phyloP scores from a whole-genome alignment of 148 eudicot species.

The Selenicereus undatus region DNA sequence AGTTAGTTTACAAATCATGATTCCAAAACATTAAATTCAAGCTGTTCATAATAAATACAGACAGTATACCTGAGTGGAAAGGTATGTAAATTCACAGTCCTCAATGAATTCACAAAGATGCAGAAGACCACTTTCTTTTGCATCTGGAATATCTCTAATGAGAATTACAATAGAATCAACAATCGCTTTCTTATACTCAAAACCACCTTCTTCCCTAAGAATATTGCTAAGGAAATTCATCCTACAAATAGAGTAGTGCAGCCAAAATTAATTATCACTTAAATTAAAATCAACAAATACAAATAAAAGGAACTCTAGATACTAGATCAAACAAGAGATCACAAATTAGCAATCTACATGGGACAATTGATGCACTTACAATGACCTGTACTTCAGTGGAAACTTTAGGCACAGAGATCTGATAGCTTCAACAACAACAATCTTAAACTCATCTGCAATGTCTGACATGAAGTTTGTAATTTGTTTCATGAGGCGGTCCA shows the following conservation, averaged over 20 bases:
- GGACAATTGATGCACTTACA: slow-evolving; percentile 44
- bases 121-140: slow-evolving; percentile 93
- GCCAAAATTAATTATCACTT: not conserved
- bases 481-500: slow-evolving; percentile 97
- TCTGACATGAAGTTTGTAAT: slow-evolving; percentile 98
- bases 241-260: slow-evolving; percentile 36
- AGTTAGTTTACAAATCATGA: not conserved
- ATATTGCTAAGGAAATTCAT: slow-evolving; percentile 98
- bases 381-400: slow-evolving; percentile 91
- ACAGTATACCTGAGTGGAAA: slow-evolving; percentile 79
- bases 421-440: slow-evolving; percentile 97
- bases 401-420: slow-evolving; percentile 91
- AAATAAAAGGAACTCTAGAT: not conserved
- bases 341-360: not conserved
- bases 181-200: slow-evolving; percentile 97
- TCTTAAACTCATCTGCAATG: slow-evolving; percentile 98
- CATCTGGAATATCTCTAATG: slow-evolving; percentile 96
- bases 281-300: not conserved
- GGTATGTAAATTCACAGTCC: slow-evolving; percentile 99
- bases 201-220: slow-evolving; percentile 98
- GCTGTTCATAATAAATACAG: slow-evolving; percentile 9
- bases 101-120: slow-evolving; percentile 99
- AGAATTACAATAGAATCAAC: slow-evolving; percentile 95
- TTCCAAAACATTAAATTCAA: not conserved
- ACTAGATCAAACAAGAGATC: not conserved